Base-by-base conservation (phyloP, 2,329 filamentous ascomycete species). In the Aureobasidium sp. region DNA sequence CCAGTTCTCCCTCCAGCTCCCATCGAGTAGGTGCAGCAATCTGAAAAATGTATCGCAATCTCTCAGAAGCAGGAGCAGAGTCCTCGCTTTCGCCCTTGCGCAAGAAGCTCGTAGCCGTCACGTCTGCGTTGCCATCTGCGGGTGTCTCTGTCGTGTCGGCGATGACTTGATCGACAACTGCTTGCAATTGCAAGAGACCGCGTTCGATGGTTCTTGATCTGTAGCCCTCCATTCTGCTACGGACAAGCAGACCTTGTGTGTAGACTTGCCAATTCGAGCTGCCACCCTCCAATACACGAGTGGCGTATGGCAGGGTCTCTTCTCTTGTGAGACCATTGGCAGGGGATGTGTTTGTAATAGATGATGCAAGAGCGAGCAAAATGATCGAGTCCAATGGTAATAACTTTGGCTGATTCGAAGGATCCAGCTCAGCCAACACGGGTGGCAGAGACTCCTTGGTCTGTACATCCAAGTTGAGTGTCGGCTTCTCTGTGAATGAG, bases 191-290 rank as follows among this genome's bases (percentile, higher is more conserved):
- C 21, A 99, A 77, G 0, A 99, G 84, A 47, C 90, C 90, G 62
- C 94, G 81, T 74, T 99, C 94, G 38, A 95, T 81, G 0, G 94
- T 99, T 59, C 93, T 82, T 57, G 92, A 90, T 57, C 85, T 84
- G 74, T 95, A 92, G 0, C 92, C 81, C 73, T 99, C 94, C 59
- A 97, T 93, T 17, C 94, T 82, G 62, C 90, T 95, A 46, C 94
- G 83, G 1, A 97, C 89, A 0, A 99, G 79, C 9, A 99, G 78
- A 0, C 91, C 94, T 70, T 97, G 92, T 0, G 94, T 96, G 71
- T 97, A 97, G 35, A 96, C 87, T 72, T 97, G 94, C 94, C 94
- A 99, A 73, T 97, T 99, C 0, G 90, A 93, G 47, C 88, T 88
- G 66, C 93, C 92, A 63, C 94, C 91, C 9, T 88, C 83, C 1